These are phyloP conservation scores for Penicillium atrosanguineum DNA, from an alignment of 495 filamentous ascomycete species.

Conservation along the genomic window DNA sequence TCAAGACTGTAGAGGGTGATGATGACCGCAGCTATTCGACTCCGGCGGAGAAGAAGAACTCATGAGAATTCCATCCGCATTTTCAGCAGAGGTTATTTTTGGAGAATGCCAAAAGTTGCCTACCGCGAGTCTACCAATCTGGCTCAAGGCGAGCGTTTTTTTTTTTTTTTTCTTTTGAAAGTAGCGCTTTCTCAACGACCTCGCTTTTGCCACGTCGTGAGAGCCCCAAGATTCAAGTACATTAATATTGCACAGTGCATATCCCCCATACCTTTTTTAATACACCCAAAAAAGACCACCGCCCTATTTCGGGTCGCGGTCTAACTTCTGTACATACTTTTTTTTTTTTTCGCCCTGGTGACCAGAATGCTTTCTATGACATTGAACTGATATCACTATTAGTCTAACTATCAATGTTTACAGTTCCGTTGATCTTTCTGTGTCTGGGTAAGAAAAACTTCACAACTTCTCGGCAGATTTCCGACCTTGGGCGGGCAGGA, in stretches of 20 bases:
- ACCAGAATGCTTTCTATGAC: conserved; percentile 11
- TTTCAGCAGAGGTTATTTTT: background rate
- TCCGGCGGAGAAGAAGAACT: conserved; percentile 35
- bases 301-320: background rate
- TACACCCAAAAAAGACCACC: background rate
- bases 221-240: conserved; percentile 4
- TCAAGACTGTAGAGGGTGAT: conserved; percentile 80
- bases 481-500: background rate
- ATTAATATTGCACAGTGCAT: conserved; percentile 18
- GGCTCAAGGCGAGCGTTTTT: background rate
- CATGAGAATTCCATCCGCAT: conserved; percentile 9
- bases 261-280: conserved; percentile 15
- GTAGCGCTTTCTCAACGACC: background rate
- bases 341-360: conserved; percentile 1
- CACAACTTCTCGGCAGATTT: background rate
- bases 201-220: background rate
- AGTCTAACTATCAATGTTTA: background rate
- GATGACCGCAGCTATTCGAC: conserved; percentile 73
- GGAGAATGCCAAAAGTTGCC: background rate
- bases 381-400: background rate
- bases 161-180: no score
- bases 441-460: background rate
- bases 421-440: background rate
- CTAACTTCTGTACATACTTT: conserved; percentile 15
- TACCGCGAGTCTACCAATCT: background rate